These are phyloP conservation scores for Lasiosphaeria hispida DNA, from an alignment of 495 filamentous ascomycete species.

Conservation along the genomic window DNA sequence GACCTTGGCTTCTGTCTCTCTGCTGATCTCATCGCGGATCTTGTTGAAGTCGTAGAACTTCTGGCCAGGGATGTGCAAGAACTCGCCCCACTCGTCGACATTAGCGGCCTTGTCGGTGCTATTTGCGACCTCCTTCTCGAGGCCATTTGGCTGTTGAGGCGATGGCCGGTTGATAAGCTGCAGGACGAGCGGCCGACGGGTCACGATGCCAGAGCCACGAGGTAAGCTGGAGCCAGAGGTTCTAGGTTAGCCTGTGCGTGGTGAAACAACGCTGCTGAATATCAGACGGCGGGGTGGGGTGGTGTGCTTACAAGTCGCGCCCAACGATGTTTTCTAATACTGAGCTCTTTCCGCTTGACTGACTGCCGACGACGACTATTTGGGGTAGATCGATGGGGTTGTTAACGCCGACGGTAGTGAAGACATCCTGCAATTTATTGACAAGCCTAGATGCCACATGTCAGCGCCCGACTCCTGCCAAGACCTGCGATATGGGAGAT, in stretches of 20 bases:
- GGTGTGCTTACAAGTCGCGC: slow-evolving; percentile 81
- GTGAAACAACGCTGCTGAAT: neutral
- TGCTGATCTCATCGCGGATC: slow-evolving; percentile 96
- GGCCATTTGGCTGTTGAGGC: slow-evolving; percentile 67
- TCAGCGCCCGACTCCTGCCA: slow-evolving; percentile 24
- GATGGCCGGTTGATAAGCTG: slow-evolving; percentile 90
- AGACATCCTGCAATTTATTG: slow-evolving; percentile 99
- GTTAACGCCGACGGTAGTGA: slow-evolving; percentile 95
- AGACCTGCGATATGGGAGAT: neutral
- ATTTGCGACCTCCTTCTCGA: slow-evolving; percentile 64
- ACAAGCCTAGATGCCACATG: slow-evolving; percentile 65
- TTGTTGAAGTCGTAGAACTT: slow-evolving; percentile 99
- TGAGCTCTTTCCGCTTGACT: slow-evolving; percentile 99
- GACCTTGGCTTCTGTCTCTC: slow-evolving; percentile 95
- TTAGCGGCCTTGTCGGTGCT: slow-evolving; percentile 78
- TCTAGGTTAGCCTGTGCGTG: slow-evolving; percentile 9
- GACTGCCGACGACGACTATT: slow-evolving; percentile 97
- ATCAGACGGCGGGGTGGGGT: slow-evolving; percentile 5
- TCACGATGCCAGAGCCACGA: slow-evolving; percentile 97
- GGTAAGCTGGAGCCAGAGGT: slow-evolving; percentile 64
- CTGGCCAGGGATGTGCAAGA: slow-evolving; percentile 95
- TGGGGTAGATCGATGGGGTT: slow-evolving; percentile 99
- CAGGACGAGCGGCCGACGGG: slow-evolving; percentile 89
- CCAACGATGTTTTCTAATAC: slow-evolving; percentile 99
- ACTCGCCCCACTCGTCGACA: slow-evolving; percentile 96